phyloP scores from a whole-genome alignment of 78 protist genomes.

The Bodo saltans region DNA sequence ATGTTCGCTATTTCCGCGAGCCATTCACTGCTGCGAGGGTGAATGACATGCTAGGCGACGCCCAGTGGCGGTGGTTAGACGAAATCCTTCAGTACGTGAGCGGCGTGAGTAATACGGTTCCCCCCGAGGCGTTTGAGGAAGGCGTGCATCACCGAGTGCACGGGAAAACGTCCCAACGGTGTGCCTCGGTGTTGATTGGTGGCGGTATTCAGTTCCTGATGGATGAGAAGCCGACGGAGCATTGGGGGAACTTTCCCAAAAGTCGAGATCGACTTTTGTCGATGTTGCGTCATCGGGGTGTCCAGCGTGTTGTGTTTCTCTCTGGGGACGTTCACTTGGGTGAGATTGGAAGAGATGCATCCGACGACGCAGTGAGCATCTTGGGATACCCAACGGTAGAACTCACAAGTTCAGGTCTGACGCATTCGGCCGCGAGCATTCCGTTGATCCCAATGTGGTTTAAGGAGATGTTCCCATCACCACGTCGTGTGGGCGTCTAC shows the following conservation, averaged over 20 bases:
- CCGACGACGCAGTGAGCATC: background rate
- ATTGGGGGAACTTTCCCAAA: background rate
- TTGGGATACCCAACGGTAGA: background rate
- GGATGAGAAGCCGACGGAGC: background rate
- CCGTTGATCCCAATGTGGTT: background rate
- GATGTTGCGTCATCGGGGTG: background rate
- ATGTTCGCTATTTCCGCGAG: background rate
- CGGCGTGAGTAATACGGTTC: no score
- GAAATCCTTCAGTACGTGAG: no score
- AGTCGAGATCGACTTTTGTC: background rate
- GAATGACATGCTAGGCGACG: constrained; percentile 23
- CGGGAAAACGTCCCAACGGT: background rate
- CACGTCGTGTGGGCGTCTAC: background rate
- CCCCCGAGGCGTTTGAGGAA: no score
- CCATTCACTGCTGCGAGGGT: no score
- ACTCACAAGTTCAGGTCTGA: background rate
- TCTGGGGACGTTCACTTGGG: constrained; percentile 9
- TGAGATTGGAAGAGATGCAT: background rate
- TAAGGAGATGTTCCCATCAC: background rate
- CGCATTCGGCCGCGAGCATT: background rate
- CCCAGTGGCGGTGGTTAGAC: constrained; percentile 32
- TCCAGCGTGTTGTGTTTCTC: background rate
- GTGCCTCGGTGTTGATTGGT: background rate
- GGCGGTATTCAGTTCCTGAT: constrained; percentile 11
- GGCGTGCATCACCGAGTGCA: no score